These are phyloP conservation scores for Citrus cavaleriei DNA, from an alignment of 345 rosid species.

Conservation along the genomic window DNA sequence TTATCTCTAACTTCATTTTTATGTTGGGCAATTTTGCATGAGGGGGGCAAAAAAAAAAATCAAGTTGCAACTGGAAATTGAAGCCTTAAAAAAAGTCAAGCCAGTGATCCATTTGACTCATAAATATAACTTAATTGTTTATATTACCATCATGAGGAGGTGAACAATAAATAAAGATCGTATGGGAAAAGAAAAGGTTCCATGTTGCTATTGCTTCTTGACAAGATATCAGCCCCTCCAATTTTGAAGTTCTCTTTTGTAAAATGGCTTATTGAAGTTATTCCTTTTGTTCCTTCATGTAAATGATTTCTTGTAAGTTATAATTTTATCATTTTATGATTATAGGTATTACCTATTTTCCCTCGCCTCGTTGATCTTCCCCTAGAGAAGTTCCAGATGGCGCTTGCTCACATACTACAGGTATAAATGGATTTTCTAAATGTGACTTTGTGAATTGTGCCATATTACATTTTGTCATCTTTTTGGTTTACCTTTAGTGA, in stretches of 20 bases:
- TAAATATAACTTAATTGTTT: neutral
- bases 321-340: neutral
- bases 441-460: neutral
- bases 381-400: constrained; percentile 87
- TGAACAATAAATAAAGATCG: neutral
- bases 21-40: neutral
- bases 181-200: neutral
- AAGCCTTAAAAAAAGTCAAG: neutral
- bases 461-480: neutral
- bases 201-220: neutral
- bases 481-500: neutral
- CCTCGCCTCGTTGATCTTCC: constrained; percentile 91
- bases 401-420: constrained; percentile 95
- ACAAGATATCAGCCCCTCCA: neutral
- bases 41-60: no score
- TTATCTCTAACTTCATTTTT: neutral
- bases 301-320: neutral
- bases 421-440: constrained; percentile 33
- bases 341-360: constrained; percentile 87
- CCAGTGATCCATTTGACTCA: neutral
- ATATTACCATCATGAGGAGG: neutral
- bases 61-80: neutral
- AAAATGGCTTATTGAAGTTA: neutral
- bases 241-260: neutral
- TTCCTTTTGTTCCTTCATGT: neutral